Conservation (phyloP, 805 yeast species). For the Saccharomycopsis synnaedendra region DNA sequence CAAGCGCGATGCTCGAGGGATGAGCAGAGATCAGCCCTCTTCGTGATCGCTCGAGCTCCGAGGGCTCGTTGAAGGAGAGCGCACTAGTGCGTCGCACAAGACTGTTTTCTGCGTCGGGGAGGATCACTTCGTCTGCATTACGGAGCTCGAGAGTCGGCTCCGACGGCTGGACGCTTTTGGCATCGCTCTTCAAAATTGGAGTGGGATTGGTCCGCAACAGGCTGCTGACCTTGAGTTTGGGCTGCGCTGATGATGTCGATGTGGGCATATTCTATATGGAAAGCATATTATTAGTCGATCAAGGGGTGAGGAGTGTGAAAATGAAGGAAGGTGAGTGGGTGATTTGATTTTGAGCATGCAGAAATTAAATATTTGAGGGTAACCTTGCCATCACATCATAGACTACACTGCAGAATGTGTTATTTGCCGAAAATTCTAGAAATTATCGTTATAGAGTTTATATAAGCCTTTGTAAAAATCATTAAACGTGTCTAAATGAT, state of each 20-base stretch:
- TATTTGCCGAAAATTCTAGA: too few relatives aligned
- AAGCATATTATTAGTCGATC: too few relatives aligned
- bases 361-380: too few relatives aligned
- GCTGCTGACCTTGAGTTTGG: slow-evolving; percentile 13
- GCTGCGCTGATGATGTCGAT: slow-evolving; percentile 1
- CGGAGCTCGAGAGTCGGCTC: neutral
- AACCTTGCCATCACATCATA: too few relatives aligned
- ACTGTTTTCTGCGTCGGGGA: neutral
- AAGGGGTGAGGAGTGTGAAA: too few relatives aligned
- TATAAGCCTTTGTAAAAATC: too few relatives aligned
- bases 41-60: slow-evolving; percentile 31
- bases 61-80: slow-evolving; percentile 38
- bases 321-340: too few relatives aligned
- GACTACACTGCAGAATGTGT: too few relatives aligned
- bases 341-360: too few relatives aligned
- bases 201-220: slow-evolving; percentile 7
- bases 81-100: slow-evolving; percentile 13
- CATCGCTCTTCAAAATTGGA: slow-evolving; percentile 12
- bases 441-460: too few relatives aligned
- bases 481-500: too few relatives aligned
- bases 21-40: slow-evolving; percentile 48
- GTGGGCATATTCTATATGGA: too few relatives aligned
- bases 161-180: slow-evolving; percentile 1
- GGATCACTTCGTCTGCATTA: neutral
- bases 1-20: slow-evolving; percentile 31